A percentile compares a stretch with the other conserved stretches of the same genome.
These are phyloP conservation scores for Globisporangium uncinulatum DNA, from an alignment of 352 stramenopile species.

Conservation along the genomic window DNA sequence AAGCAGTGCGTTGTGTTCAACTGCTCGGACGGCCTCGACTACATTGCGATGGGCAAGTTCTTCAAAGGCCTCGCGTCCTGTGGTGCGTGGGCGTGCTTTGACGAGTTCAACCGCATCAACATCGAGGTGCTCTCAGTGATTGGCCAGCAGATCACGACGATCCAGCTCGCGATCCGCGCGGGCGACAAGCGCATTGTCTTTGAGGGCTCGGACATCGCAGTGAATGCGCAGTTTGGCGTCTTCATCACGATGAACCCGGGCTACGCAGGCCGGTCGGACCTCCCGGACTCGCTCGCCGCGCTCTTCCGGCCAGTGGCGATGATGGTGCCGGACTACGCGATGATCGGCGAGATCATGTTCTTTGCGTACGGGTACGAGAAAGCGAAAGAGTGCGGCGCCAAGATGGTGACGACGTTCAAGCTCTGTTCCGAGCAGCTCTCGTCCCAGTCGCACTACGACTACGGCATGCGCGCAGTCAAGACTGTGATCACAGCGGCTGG, in stretches of 20 bases:
- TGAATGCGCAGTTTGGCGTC: slow-evolving; percentile 92
- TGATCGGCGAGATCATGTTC: slow-evolving; percentile 97
- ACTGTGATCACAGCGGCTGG: slow-evolving; percentile 93
- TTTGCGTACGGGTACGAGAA: slow-evolving; percentile 94
- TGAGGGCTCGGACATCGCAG: slow-evolving; percentile 91
- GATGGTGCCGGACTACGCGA: slow-evolving; percentile 96
- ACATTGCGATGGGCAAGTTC: slow-evolving; percentile 94
- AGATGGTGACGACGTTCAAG: slow-evolving; percentile 96
- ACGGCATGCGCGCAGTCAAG: slow-evolving; percentile 95
- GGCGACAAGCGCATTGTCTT: slow-evolving; percentile 90
- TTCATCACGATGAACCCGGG: slow-evolving; percentile 97
- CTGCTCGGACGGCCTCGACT: slow-evolving; percentile 93
- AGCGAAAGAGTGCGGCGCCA: slow-evolving; percentile 89
- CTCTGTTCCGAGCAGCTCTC: slow-evolving; percentile 94
- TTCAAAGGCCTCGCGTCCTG: slow-evolving; percentile 90
- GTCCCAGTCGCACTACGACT: slow-evolving; percentile 95
- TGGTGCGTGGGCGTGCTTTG: slow-evolving; percentile 94
- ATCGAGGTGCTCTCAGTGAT: slow-evolving; percentile 90
- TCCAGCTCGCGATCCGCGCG: slow-evolving; percentile 85
- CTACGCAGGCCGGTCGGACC: slow-evolving; percentile 92
- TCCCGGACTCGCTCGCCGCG: slow-evolving; percentile 94
- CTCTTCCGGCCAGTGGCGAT: slow-evolving; percentile 95
- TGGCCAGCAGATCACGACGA: slow-evolving; percentile 80
- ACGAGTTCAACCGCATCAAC: slow-evolving; percentile 97
- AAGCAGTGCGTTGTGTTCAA: slow-evolving; percentile 97